A percentile compares a stretch with the other conserved stretches of the same genome.
Conservation (phyloP, 2,329 filamentous ascomycete species). For the Penicillium sp. region DNA sequence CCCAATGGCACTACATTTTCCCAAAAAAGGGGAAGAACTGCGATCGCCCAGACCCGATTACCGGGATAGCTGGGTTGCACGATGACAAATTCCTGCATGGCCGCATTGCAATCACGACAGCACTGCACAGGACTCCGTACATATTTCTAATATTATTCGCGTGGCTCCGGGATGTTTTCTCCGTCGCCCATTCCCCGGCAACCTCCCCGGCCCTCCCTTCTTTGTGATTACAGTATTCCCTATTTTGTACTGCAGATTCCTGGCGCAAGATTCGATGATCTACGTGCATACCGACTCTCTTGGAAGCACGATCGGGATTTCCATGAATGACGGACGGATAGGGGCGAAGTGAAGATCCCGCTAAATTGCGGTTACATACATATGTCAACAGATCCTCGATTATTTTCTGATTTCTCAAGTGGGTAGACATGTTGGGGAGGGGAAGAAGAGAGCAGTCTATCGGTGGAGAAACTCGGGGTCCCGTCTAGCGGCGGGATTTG, state of each 20-base stretch:
- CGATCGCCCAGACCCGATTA: conserved; percentile 17
- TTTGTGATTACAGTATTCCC: background rate
- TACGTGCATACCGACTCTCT: conserved; percentile 19
- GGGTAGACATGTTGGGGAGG: background rate
- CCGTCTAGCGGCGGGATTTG: background rate
- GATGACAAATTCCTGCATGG: conserved; percentile 25
- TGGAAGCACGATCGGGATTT: conserved; percentile 29
- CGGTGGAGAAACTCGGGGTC: background rate
- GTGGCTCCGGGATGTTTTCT: conserved; percentile 13
- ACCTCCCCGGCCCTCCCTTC: conserved; percentile 3
- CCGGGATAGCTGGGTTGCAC: conserved; percentile 17
- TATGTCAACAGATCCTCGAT: background rate
- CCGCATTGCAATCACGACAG: conserved; percentile 4
- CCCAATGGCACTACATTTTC: background rate
- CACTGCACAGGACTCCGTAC: too few species aligned
- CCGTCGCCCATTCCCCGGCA: conserved; percentile 15
- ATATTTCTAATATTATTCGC: background rate
- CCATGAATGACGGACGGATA: conserved; percentile 7
- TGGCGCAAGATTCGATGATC: conserved; percentile 27
- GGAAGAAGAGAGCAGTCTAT: background rate
- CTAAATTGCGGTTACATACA: background rate
- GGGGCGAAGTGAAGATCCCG: conserved; percentile 18
- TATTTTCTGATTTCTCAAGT: background rate
- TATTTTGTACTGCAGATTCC: conserved; percentile 4
- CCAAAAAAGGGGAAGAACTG: conserved; percentile 3